Evolutionary conservation across 257 asterid genomes (phyloP).

Genomic region (Catharanthus roseus): DNA sequence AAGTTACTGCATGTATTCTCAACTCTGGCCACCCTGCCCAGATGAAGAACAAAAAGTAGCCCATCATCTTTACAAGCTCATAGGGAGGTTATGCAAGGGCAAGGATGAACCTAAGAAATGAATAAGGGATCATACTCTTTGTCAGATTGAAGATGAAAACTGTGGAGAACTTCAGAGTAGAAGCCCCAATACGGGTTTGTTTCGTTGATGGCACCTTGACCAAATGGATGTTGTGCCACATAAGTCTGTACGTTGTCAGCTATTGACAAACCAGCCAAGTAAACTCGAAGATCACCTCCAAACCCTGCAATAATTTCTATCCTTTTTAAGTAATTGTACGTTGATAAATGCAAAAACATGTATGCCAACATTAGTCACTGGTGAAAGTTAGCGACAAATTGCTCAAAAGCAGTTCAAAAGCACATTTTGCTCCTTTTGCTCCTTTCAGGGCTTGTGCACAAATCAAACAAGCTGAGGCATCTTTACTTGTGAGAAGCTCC

Average conservation of each 20-base stretch:
- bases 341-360: background rate
- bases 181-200: conserved; percentile 50
- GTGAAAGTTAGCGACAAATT: background rate
- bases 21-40: background rate
- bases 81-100: background rate
- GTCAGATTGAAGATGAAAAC: conserved; percentile 16
- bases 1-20: background rate
- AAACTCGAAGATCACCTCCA: conserved; percentile 70
- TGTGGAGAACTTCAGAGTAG: conserved; percentile 55
- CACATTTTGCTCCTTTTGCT: background rate
- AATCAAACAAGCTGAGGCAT: background rate
- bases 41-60: background rate
- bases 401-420: background rate
- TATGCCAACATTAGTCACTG: background rate
- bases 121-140: background rate
- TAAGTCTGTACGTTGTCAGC: conserved; percentile 45
- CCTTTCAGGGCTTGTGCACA: background rate
- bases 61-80: too few species aligned
- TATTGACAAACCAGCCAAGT: conserved; percentile 55
- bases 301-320: conserved; percentile 30
- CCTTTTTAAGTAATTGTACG: background rate
- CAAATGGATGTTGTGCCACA: conserved; percentile 66
- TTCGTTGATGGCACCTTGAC: conserved; percentile 63
- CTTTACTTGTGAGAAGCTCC: background rate
- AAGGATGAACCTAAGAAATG: background rate